Conservation (phyloP, 2,329 filamentous ascomycete species). For the Pleoardoris graminearum region DNA sequence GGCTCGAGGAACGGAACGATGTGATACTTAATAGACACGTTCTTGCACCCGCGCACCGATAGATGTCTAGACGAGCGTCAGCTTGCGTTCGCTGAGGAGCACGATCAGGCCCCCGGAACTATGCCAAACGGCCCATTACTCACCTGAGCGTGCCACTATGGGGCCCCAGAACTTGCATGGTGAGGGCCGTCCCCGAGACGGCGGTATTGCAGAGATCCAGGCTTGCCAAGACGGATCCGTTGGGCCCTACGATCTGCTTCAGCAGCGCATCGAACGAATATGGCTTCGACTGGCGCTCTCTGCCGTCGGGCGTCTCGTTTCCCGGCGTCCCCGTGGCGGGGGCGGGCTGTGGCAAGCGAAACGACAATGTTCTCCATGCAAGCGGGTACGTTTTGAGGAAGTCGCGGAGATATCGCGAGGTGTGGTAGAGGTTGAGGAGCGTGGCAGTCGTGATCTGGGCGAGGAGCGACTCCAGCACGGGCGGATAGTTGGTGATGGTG, state of each 20-base stretch:
- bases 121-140: neutral
- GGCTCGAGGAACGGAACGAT: constrained; percentile 60
- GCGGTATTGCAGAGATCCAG: constrained; percentile 65
- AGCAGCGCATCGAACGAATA: constrained; percentile 63
- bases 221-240: constrained; percentile 59
- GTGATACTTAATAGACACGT: constrained; percentile 67
- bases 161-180: constrained; percentile 58
- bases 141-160: constrained; percentile 57
- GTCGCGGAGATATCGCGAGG: constrained; percentile 57
- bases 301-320: constrained; percentile 45
- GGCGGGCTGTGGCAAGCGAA: constrained; percentile 54
- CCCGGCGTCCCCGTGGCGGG: constrained; percentile 42
- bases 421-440: constrained; percentile 62
- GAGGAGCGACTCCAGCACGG: constrained; percentile 62
- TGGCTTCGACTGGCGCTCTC: constrained; percentile 57
- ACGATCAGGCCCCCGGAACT: no score
- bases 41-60: constrained; percentile 65
- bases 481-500: constrained; percentile 59
- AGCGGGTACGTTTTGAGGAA: constrained; percentile 62
- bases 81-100: neutral
- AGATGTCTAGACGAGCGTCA: constrained; percentile 47
- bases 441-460: constrained; percentile 60
- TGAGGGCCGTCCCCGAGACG: constrained; percentile 61
- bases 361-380: constrained; percentile 64
- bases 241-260: constrained; percentile 59